These are phyloP conservation scores for Hanseniaspora jakobsenii DNA, from an alignment of 805 yeast species.

Conservation along the genomic window DNA sequence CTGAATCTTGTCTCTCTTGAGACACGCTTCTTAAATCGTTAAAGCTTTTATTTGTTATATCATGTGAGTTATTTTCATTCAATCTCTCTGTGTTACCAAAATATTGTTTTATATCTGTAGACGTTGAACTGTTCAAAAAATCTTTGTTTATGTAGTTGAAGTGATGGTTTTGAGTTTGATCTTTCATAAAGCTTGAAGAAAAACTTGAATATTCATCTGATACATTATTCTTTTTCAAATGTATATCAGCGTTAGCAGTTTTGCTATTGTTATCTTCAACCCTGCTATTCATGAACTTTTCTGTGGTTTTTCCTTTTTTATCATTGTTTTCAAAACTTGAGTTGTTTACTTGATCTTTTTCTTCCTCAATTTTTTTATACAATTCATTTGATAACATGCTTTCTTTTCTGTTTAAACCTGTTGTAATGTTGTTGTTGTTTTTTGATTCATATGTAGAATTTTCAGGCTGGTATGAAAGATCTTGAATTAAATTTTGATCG, in stretches of 20 bases:
- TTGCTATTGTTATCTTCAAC: background rate
- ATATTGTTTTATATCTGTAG: constrained; percentile 9
- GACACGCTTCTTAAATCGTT: background rate
- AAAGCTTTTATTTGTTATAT: background rate
- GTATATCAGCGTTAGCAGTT: background rate
- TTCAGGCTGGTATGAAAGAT: too few species aligned
- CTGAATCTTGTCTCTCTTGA: background rate
- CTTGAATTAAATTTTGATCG: background rate
- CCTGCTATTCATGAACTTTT: background rate
- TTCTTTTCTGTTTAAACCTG: too few species aligned
- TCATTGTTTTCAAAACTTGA: background rate
- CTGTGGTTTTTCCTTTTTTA: too few species aligned
- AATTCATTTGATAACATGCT: too few species aligned
- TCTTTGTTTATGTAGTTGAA: constrained; percentile 20
- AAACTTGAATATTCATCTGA: constrained; percentile 7
- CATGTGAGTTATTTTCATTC: background rate
- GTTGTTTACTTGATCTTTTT: background rate
- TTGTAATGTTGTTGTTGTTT: constrained; percentile 8
- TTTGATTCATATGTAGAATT: constrained; percentile 6
- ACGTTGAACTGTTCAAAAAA: constrained; percentile 15
- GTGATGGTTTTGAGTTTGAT: constrained; percentile 13
- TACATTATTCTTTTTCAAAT: background rate
- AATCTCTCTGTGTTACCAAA: constrained; percentile 5
- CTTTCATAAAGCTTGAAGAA: constrained; percentile 14
- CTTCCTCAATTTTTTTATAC: too few species aligned